Percentiles rank a stretch among this genome's conserved stretches.
Conservation (phyloP, 2,329 filamentous ascomycete genomes). For the Aspergillus quadricinctus region DNA sequence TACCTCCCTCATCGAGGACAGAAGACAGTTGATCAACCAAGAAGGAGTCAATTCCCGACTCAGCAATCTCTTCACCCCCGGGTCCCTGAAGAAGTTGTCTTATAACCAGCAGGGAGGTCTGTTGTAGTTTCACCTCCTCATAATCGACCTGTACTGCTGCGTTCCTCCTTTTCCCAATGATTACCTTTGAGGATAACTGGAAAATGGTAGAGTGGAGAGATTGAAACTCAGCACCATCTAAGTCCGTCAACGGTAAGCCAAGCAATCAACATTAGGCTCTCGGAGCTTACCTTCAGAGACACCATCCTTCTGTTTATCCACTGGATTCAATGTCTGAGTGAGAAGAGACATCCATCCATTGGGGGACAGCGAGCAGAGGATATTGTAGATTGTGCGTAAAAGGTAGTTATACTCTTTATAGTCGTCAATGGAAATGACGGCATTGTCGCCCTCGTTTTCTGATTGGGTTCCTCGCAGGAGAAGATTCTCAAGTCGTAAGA, state of each 20-base stretch:
- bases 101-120: slow-evolving; percentile 64
- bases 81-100: slow-evolving; percentile 42
- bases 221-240: slow-evolving; percentile 24
- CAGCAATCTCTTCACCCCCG: slow-evolving; percentile 34
- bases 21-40: slow-evolving; percentile 65
- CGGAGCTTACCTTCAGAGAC: slow-evolving; percentile 46
- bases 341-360: slow-evolving; percentile 67
- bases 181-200: slow-evolving; percentile 26
- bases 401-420: slow-evolving; percentile 75
- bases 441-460: slow-evolving; percentile 34
- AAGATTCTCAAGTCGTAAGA: slow-evolving; percentile 32
- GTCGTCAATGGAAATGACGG: slow-evolving; percentile 55
- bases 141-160: slow-evolving; percentile 34
- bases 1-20: slow-evolving; percentile 54
- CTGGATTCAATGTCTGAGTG: slow-evolving; percentile 53
- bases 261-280: background rate
- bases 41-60: slow-evolving; percentile 60
- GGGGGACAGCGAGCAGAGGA: slow-evolving; percentile 65
- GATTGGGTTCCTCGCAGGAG: slow-evolving; percentile 20
- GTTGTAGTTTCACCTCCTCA: slow-evolving; percentile 64
- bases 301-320: slow-evolving; percentile 44
- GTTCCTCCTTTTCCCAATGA: slow-evolving; percentile 18
- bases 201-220: slow-evolving; percentile 33
- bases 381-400: slow-evolving; percentile 67
- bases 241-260: background rate